Evolutionary conservation across 2,329 filamentous ascomycete genomes (phyloP), one percentile per base, ranked within the genome.

Genomic region (Pseudogymnoascus sp.): DNA sequence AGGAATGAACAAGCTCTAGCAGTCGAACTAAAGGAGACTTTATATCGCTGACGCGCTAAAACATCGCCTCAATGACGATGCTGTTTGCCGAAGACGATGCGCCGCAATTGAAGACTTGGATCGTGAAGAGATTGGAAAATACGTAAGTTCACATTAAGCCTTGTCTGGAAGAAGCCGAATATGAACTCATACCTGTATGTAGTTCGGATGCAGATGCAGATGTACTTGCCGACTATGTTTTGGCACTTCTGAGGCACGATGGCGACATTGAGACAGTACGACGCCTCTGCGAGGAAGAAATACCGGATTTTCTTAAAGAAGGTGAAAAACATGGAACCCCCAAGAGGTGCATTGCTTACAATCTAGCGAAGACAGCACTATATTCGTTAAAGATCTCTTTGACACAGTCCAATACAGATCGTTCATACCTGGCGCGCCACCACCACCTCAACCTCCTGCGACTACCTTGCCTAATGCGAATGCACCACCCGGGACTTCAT

Each of bases 191-290:
- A 10, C 3, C 34, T 23, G 56, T 61, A n/a, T 55, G 26, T 63
- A 90, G 88, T 59, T 89, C 87, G 26, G 88, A 92, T 68, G 88
- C 88, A 57, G 89, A 94, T 70, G 82, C 85, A 30, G 89, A 91
- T 68, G 88, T 92, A 4, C 83, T 94, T 2, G 89, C 88, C 52
- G 89, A 94, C 67, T 94, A 92, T 70, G 86, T 92, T n/a, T 78
- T 92, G 63, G 89, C 88, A 5, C 80, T 94, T 18, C 75, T 92
- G 48, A 82, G 82, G 59, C 84, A 88, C 63, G 86, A 90, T 64
- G 86, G 85, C 63, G 78, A 83, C 57, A 75, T 80, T 38, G 77
- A 79, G n/a, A 77, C 81, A 18, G 84, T 91, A 59, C 81, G 83
- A 67, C 76, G 79, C 66, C 81, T 87, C 58, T 90, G 87, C 71